A percentile compares a stretch with the other conserved stretches of the same genome.
Evolutionary conservation across 2,329 filamentous ascomycete species (phyloP).

Genomic region (Microsporum audouinii): DNA sequence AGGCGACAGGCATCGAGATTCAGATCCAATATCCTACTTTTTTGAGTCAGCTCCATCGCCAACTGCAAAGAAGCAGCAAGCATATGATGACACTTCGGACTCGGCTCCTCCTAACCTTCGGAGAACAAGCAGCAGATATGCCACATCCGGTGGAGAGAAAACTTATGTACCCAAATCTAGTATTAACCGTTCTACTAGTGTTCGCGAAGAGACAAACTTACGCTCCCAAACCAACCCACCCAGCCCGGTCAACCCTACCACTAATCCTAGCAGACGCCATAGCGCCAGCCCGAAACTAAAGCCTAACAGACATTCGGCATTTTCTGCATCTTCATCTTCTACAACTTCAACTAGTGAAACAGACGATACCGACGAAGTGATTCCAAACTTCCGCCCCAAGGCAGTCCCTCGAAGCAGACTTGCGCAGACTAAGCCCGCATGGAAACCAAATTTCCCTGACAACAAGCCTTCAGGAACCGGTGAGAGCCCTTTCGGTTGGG

Average conservation of each 20-base stretch:
- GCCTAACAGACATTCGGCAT: conserved; percentile 23
- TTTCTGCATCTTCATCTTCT: conserved; percentile 16
- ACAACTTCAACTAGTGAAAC: conserved; percentile 29
- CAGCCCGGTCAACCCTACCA: conserved; percentile 23
- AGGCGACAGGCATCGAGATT: conserved; percentile 23
- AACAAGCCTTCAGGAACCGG: conserved; percentile 15
- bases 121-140: conserved; percentile 46
- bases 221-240: conserved; percentile 28
- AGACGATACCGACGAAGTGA: conserved; percentile 25
- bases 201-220: conserved; percentile 28
- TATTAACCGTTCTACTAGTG: conserved; percentile 43
- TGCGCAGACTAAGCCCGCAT: conserved; percentile 19
- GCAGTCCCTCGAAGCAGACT: conserved; percentile 32
- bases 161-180: conserved; percentile 44
- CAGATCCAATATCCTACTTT: conserved; percentile 27
- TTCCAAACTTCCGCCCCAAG: conserved; percentile 28
- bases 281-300: conserved; percentile 35
- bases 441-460: conserved; percentile 16
- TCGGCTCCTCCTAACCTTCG: conserved; percentile 27
- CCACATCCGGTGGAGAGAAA: conserved; percentile 44
- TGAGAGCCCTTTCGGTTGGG: conserved; percentile 21
- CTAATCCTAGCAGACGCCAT: conserved; percentile 25
- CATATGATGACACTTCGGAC: conserved; percentile 19
- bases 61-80: conserved; percentile 27
- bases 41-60: conserved; percentile 29